These are phyloP conservation scores for Phanerochaete sordida DNA, from an alignment of 768 basidiomycete species.

Conservation along the genomic window DNA sequence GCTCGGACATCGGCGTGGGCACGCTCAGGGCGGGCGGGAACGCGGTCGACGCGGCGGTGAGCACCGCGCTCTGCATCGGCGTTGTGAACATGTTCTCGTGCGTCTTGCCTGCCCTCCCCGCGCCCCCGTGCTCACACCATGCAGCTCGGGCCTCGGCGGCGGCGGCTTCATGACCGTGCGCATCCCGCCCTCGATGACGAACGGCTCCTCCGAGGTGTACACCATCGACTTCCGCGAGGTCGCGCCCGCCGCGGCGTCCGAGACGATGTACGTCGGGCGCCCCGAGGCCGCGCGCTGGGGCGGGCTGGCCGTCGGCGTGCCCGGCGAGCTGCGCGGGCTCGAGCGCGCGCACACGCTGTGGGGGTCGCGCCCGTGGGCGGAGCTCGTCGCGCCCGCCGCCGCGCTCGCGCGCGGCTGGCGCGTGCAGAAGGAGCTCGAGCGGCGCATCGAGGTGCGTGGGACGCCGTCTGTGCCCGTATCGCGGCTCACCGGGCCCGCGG, in stretches of 20 bases:
- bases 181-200: constrained; percentile 49
- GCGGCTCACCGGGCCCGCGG: neutral
- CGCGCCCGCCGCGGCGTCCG: constrained; percentile 68
- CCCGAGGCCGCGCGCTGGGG: constrained; percentile 59
- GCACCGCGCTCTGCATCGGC: constrained; percentile 73
- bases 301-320: constrained; percentile 85
- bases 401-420: constrained; percentile 76
- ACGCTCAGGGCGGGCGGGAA: constrained; percentile 81
- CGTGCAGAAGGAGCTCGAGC: constrained; percentile 73
- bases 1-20: constrained; percentile 81
- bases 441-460: constrained; percentile 59
- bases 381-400: constrained; percentile 72
- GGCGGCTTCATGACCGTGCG: constrained; percentile 87
- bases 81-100: constrained; percentile 91
- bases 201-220: constrained; percentile 52
- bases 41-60: constrained; percentile 85
- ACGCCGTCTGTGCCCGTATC: neutral
- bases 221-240: constrained; percentile 88
- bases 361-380: constrained; percentile 77
- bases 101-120: constrained; percentile 25
- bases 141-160: constrained; percentile 80
- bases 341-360: constrained; percentile 80
- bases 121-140: constrained; percentile 9
- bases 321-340: constrained; percentile 87
- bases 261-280: constrained; percentile 69